Evolutionary conservation across 208 protist species (phyloP), one percentile per base, ranked within the genome.

Genomic region (Strigomonas culicis): DNA sequence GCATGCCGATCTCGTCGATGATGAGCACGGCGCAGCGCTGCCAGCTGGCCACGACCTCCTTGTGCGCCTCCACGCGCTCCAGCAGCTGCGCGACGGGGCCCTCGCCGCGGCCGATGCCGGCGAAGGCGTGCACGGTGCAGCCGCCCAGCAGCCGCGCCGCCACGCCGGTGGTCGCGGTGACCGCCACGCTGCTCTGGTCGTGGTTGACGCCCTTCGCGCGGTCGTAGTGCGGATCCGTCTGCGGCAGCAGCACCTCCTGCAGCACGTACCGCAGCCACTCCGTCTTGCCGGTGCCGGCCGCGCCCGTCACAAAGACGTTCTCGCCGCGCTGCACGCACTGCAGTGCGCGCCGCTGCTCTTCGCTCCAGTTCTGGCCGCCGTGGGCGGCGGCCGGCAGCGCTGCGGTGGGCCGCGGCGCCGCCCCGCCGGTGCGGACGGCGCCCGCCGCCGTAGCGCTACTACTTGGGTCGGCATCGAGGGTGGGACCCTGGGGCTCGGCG

Each of bases 1-100:
- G 57, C 88, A 95, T 89, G 56, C 82, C 90, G 44, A 95, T 78
- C 61, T 96, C 90, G 62, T 97, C 88, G 24, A 97, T 70, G 30
- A 97, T 70, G 30, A 96, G 74, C 36, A 92, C 72, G 6, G 68
- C 56, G 63, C 84, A 90, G 8, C 13, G 44, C n/a, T 72, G 69
- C 85, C 88, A 94, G 34, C 62, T 63, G 13, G 49, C 70, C 44
- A 78, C 73, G 4, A 72, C 58, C 24, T 79, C 79, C 32, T 24
- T 51, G 4, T 66, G 69, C 19, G 65, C 30, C 34, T 67, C 41
- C 30, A 90, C 72, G 7, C 44, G 53, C 17, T 73, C 25, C 22
- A 80, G 66, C 22, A 92, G 50, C 43, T 27, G 55, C 8, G 72
- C 68, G 0, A 44, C 17, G 22, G 53, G 62, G 22, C 70, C 66